Base-by-base conservation (phyloP, 805 yeast genomes). In the Jamesozyma spencerorum region DNA sequence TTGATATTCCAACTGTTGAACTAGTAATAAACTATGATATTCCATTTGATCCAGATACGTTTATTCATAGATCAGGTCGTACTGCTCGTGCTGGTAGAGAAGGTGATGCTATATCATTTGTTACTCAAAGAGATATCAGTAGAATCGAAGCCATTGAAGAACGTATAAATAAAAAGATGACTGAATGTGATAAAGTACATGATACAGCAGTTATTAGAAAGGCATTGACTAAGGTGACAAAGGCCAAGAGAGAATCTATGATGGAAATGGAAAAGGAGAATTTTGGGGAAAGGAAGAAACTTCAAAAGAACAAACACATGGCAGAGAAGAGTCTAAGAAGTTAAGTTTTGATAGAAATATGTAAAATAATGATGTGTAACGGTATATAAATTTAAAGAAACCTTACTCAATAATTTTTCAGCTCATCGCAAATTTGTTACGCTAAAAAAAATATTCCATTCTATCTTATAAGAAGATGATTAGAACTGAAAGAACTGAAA, bases 21-120 rank as follows among this genome's bases (percentile, higher is more conserved):
- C 68, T 92, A 50, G 97, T 92, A 19, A 65, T 92, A 19, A 92
- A 92, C 58, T 92, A 75, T 55, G 97, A 92, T 55, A 76, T 92
- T 18, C 98, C 98, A 4, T 87, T 92, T 0, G 97, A 92, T 56
- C 85, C 97, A 3, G 96, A 92, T 55, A 96, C 92, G 47, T 92
- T 85, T 54, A 87, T 92, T 40, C 98, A 92, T 64, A 72, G 98
- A 62, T 95, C 90, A 10, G 98, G 98, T 68, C 85, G 98, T 76
- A 90, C 98, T 11, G 98, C 97, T 8, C 83, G 98, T 74, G 97
- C 97, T 2, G 97, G 97, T 2, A 72, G 94, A 51, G 65, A 68
- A 38, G 98, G 98, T 65, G 85, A 78, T 47, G 74, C 94, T 5
- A 68, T 92, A 1, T 76, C 92, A 12, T 71, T 92, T 43, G 82